These are phyloP conservation scores for Candida manassasensis DNA, from an alignment of 805 yeast species.

Conservation along the genomic window DNA sequence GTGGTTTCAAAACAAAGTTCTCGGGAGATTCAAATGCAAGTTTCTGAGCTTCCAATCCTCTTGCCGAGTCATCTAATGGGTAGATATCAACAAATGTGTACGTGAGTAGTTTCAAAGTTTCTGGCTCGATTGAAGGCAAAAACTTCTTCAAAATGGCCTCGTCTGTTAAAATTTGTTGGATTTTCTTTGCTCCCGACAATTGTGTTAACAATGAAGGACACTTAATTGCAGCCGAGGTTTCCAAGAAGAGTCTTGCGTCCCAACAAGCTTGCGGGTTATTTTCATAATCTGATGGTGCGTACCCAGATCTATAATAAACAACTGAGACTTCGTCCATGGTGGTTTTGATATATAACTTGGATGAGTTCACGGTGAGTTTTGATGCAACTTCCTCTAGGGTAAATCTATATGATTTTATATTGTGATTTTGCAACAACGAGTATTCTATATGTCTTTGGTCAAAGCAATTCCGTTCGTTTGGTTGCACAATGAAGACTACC, in stretches of 20 bases:
- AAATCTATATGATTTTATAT: conserved; percentile 59
- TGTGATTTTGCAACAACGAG: conserved; percentile 50
- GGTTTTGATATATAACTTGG: conserved; percentile 48
- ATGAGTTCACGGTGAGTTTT: conserved; percentile 37
- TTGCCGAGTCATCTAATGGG: conserved; percentile 71
- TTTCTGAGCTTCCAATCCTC: conserved; percentile 58
- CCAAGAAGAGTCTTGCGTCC: conserved; percentile 71
- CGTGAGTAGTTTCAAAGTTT: conserved; percentile 30
- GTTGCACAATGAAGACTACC: conserved; percentile 77
- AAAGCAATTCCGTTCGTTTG: conserved; percentile 80
- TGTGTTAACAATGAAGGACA: conserved; percentile 90
- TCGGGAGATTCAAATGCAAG: conserved; percentile 67
- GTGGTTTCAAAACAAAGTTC: conserved; percentile 86
- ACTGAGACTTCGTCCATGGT: conserved; percentile 74
- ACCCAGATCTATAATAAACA: conserved; percentile 87
- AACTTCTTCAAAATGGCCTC: conserved; percentile 44
- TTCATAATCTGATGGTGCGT: conserved; percentile 77
- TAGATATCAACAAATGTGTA: conserved; percentile 81
- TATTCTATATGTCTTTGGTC: conserved; percentile 88
- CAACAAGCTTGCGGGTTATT: conserved; percentile 54
- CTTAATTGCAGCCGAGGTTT: conserved; percentile 74
- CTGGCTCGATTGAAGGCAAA: conserved; percentile 26
- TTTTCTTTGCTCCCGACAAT: conserved; percentile 87
- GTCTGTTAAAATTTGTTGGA: conserved; percentile 82
- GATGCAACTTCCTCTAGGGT: conserved; percentile 56